Conservation (phyloP, 306 rosid genomes). For the Albizia julibrissin region DNA sequence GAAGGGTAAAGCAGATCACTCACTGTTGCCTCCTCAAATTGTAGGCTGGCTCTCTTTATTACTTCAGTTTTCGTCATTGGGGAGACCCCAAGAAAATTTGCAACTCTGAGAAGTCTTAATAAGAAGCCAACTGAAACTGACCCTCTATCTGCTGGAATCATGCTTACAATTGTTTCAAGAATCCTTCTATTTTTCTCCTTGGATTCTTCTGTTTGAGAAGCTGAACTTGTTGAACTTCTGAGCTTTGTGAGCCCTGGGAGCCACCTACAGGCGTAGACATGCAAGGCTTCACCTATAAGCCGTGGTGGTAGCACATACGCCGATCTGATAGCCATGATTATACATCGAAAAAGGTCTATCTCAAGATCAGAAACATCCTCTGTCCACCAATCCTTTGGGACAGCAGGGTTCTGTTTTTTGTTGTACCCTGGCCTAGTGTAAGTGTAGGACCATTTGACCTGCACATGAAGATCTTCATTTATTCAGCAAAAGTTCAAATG, state of each 20-base stretch:
- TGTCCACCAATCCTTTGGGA: constrained; percentile 99
- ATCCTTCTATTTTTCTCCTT: constrained; percentile 54
- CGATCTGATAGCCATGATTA: constrained; percentile 72
- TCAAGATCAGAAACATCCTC: constrained; percentile 90
- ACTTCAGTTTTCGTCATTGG: constrained; percentile 69
- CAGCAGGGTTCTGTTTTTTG: constrained; percentile 67
- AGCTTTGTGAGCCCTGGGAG: constrained; percentile 61
- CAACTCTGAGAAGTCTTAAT: constrained; percentile 65
- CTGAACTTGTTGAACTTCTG: constrained; percentile 40
- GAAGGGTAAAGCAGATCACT: constrained; percentile 72
- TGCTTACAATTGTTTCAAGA: constrained; percentile 71
- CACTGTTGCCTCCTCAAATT: constrained; percentile 82
- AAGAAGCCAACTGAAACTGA: constrained; percentile 82
- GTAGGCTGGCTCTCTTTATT: constrained; percentile 67
- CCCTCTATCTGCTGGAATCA: constrained; percentile 85
- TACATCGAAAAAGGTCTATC: constrained; percentile 77
- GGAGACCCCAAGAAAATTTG: constrained; percentile 63
- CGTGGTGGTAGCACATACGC: constrained; percentile 72
- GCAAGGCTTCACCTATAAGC: constrained; percentile 94
- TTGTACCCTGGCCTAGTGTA: constrained; percentile 91
- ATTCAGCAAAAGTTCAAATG: constrained; percentile 12
- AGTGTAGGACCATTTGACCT: constrained; percentile 96
- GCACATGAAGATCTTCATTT: constrained; percentile 36
- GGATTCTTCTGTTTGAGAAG: constrained; percentile 51
- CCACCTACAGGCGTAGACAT: constrained; percentile 84